Percentiles rank a stretch among this genome's conserved stretches.
phyloP scores from a whole-genome alignment of 2,329 filamentous ascomycete species.

The Fusarium concolor region DNA sequence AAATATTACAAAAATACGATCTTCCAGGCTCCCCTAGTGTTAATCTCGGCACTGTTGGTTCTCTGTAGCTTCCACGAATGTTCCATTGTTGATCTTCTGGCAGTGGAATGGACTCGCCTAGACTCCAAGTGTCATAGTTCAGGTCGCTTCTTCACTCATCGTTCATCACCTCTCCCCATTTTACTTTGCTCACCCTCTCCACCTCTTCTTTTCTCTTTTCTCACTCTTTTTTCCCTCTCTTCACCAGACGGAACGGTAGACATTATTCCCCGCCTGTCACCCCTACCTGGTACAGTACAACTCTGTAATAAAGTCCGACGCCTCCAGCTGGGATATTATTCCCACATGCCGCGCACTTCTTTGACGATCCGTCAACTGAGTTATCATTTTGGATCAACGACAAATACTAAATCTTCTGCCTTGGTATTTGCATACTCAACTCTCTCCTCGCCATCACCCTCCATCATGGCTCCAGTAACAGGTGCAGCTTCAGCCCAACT shows the following conservation, averaged over 20 bases:
- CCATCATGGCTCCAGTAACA: conserved; percentile 36
- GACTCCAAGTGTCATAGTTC: conserved; percentile 25
- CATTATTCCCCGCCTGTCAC: conserved; percentile 12
- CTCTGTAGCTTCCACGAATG: conserved; percentile 24
- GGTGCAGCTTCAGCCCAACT: conserved; percentile 27
- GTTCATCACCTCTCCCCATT: conserved; percentile 8
- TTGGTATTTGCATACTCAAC: conserved; percentile 21
- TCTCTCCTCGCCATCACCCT: conserved; percentile 23
- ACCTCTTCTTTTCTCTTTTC: background rate
- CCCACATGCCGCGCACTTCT: conserved; percentile 43
- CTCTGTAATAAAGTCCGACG: conserved; percentile 14
- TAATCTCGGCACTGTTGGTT: conserved; percentile 30
- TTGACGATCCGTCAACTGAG: conserved; percentile 36
- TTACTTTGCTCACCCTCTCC: conserved; percentile 3
- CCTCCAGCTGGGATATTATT: conserved; percentile 27
- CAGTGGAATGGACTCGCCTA: background rate
- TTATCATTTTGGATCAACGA: conserved; percentile 30
- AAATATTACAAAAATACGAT: background rate
- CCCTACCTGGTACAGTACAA: conserved; percentile 9
- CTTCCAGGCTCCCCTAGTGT: background rate
- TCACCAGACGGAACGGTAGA: conserved; percentile 11
- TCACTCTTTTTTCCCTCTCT: background rate
- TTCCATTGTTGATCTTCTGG: conserved; percentile 21
- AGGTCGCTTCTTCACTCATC: background rate
- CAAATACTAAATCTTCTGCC: conserved; percentile 14